Conservation (phyloP, 2,329 filamentous ascomycete genomes). For the Dendryphion nanum region DNA sequence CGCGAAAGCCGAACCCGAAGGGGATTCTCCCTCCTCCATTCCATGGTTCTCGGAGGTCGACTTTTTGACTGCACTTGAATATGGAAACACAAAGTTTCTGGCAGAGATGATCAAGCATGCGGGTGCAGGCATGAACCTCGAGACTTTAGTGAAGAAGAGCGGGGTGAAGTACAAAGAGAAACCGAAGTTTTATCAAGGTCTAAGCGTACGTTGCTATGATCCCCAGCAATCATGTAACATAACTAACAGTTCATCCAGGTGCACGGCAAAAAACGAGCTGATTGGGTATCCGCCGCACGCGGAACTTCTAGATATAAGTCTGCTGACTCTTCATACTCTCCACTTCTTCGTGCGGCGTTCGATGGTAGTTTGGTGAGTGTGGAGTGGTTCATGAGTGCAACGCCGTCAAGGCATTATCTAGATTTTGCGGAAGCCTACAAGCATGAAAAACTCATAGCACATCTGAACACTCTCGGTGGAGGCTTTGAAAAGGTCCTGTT, state of each 20-base stretch:
- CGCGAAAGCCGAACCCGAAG: not conserved
- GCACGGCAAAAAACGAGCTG: slow-evolving; percentile 68
- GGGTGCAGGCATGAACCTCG: slow-evolving; percentile 68
- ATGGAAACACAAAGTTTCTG: slow-evolving; percentile 57
- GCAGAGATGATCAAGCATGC: slow-evolving; percentile 63
- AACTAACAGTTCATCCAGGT: too few species aligned
- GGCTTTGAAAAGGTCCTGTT: slow-evolving; percentile 64
- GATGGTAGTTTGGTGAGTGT: slow-evolving; percentile 63
- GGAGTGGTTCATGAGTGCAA: slow-evolving; percentile 75
- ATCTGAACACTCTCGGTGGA: slow-evolving; percentile 57
- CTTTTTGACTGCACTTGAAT: slow-evolving; percentile 44
- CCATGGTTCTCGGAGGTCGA: slow-evolving; percentile 14
- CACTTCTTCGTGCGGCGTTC: slow-evolving; percentile 59
- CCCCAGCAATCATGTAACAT: too few species aligned
- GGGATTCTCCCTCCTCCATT: slow-evolving; percentile 1
- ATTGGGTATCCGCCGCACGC: slow-evolving; percentile 70
- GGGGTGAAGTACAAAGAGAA: slow-evolving; percentile 64
- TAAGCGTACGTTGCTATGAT: slow-evolving; percentile 48
- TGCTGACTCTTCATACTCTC: slow-evolving; percentile 50
- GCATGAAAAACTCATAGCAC: slow-evolving; percentile 62
- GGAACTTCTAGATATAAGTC: slow-evolving; percentile 19
- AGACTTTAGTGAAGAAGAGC: slow-evolving; percentile 63
- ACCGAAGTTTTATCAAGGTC: slow-evolving; percentile 72
- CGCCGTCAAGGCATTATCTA: slow-evolving; percentile 64
- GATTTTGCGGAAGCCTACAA: slow-evolving; percentile 65